Base-by-base conservation (phyloP, 305 asterid species). In the Fraxinus sp. region DNA sequence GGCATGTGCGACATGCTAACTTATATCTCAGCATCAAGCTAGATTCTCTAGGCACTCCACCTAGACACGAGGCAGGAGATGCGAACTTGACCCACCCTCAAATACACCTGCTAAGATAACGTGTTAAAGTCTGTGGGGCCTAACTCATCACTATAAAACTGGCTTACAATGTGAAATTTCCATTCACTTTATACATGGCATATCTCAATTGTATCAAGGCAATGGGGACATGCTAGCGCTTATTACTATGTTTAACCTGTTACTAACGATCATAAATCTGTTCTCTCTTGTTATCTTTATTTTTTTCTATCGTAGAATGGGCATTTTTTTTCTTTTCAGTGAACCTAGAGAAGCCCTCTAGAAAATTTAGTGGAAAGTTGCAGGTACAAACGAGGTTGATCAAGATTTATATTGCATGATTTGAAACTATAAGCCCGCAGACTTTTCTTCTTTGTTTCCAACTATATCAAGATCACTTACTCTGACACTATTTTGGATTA, bases 401-500 rank as follows among this genome's bases (percentile, higher is more conserved):
- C n/a, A 9, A 59, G 20, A 3, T 66, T 66, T 66, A 24, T 26
- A 22, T 26, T 68, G 9, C 36, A 3, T 28, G 9, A 26, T 68
- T 68, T 68, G 37, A 68, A 11, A 68, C 72, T 64, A 20, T 22
- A 64, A 22, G 14, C 62, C 7, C 5, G 4, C 33, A 39, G 39
- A 62, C 36, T n/a, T 13, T 18, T 33, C 6, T 78, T 20, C 75
- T 35, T 33, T 43, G 2, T 80, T 16, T 59, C 49, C 22, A 16
- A 43, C 39, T 3, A 16, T 46, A 18, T 78, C 49, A 10, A 41
- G 22, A n/a, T 76, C 59, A 20, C 82, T 75, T 43, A 32, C 28
- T 16, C 79, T 81, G 79, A 82, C 71, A 20, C 75, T 36, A 68
- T 30, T 80, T 77, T 16, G 14, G 79, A 28, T 83, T 83, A 8